Base-by-base conservation (phyloP, 768 basidiomycete species). In the Dioszegia hungarica region DNA sequence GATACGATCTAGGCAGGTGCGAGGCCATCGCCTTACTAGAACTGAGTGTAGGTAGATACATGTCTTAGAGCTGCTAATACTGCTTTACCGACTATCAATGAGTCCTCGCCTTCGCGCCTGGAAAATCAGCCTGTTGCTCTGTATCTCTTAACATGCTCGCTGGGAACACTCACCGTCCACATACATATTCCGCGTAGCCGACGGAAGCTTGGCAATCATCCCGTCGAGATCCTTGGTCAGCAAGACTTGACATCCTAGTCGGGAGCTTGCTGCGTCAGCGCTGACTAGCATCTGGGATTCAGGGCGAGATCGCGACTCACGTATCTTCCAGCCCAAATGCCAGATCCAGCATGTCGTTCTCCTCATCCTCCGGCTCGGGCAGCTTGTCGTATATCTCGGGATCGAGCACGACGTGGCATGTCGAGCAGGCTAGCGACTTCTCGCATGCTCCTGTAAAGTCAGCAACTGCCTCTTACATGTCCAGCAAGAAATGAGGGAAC, bases 261-360 rank as follows among this genome's bases (percentile, higher is more conserved):
- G 72, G 2, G 80, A 81, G n/a, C 80, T 81, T 56, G 3, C 31
- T 11, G n/a, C 19, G 12, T 51, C 20, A 51, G 49, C 49, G 12
- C 20, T 43, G 41, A 40, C 39, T 5, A n/a, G 31, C 15, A 22
- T 19, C 44, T 50, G 41, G 22, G 29, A 29, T 34, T 33, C 34
- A 29, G 17, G 4, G 11, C 24, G 17, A 34, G 24, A 54, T 46
- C 15, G 24, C 85, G 80, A 87, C 79, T 65, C 56, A 94, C 64
- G 94, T 97, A 68, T 97, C 94, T 0, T 91, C 93, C 50, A 98
- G 80, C 0, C 90, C 95, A 67, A 97, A 98, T 3, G 94, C 94
- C 82, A 98, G 89, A 75, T 97, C 94, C 36, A 99, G 82, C 77
- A 76, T 77, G 54, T 77, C 93, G 68, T 97, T 99, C 78, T 99